Evolutionary conservation across 2,329 filamentous ascomycete species (phyloP), one percentile per base, ranked within the genome.

Genomic region (Aureobasidium sp.): DNA sequence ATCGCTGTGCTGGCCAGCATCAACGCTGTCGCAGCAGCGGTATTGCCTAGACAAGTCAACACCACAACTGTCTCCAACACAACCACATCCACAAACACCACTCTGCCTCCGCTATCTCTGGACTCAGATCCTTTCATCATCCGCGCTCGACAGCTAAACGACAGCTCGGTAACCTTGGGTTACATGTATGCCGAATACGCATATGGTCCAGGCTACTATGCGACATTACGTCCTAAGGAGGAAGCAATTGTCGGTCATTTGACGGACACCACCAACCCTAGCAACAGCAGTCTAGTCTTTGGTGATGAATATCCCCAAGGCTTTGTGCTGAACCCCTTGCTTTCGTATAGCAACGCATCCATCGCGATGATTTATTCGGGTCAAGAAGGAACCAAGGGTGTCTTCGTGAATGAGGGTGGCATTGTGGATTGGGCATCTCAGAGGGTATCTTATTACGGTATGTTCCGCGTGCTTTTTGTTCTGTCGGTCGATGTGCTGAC

Each of bases 131-230:
- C 57, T 39, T 65, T 65, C 60, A 61, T 62, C 30, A 53, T 61
- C 27, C 64, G 61, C 51, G 55, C 62, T 41, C 60, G 39, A 25
- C 55, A 53, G 13, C 37, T 62, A 2, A 61, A 59, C 41, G 48
- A 53, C 39, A 61, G 45, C 57, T 65, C 63, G n/a, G 57, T 61
- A 14, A 61, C 62, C 25, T 44, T 62, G 3, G 64, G 64, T 25
- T 65, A 64, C 47, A 60, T 65, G 45, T 61, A 57, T 41, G 62
- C 62, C 37, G 59, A 64, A 47, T 64, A 64, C 36, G 41, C 59
- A 8, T 65, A 65, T 51, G 42, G 36, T 6, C 48, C 59, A 13
- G 64, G 62, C 32, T 65, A 65, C 57, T 57, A 39, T 32, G 64
- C 64, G 10, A 62, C 64, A 8, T 51, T 65, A 4, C 47, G 58